Percentiles rank a stretch among this genome's conserved stretches.
Evolutionary conservation across 2,329 filamentous ascomycete species (phyloP).

Genomic region (Blumeria graminis): DNA sequence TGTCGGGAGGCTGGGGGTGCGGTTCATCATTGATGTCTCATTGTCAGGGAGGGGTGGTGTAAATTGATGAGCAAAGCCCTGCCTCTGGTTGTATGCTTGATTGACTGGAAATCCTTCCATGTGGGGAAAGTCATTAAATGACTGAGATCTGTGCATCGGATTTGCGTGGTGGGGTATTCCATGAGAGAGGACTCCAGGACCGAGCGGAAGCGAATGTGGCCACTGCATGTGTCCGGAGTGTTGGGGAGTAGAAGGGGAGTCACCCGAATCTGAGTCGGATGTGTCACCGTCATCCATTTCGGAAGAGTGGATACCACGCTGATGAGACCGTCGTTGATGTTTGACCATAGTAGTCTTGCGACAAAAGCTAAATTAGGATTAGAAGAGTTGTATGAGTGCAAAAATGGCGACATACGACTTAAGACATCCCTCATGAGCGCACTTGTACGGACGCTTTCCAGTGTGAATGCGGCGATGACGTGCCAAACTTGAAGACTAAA

Average conservation of each 20-base stretch:
- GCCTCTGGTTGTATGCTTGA: slow-evolving; percentile 23
- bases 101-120: slow-evolving; percentile 14
- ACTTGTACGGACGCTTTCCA: slow-evolving; percentile 42
- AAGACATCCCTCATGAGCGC: slow-evolving; percentile 21
- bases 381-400: slow-evolving; percentile 5
- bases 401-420: slow-evolving; percentile 13
- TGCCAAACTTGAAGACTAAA: slow-evolving; percentile 16
- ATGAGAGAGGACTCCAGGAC: slow-evolving; percentile 14
- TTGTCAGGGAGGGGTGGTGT: slow-evolving; percentile 20
- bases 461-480: slow-evolving; percentile 45
- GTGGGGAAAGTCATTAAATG: slow-evolving; percentile 27
- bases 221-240: slow-evolving; percentile 25
- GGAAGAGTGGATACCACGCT: slow-evolving; percentile 29
- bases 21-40: slow-evolving; percentile 18
- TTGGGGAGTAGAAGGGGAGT: slow-evolving; percentile 33
- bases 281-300: slow-evolving; percentile 20
- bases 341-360: slow-evolving; percentile 50
- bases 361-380: slow-evolving; percentile 29
- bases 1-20: slow-evolving; percentile 12
- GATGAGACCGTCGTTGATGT: slow-evolving; percentile 36
- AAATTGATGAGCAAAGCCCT: slow-evolving; percentile 21
- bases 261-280: slow-evolving; percentile 20
- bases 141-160: slow-evolving; percentile 20
- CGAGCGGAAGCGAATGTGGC: slow-evolving; percentile 21
- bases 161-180: slow-evolving; percentile 16